Percentiles rank a stretch among this genome's conserved stretches.
Conservation (phyloP, 2,329 filamentous ascomycete genomes). For the Penicillium polonicum region DNA sequence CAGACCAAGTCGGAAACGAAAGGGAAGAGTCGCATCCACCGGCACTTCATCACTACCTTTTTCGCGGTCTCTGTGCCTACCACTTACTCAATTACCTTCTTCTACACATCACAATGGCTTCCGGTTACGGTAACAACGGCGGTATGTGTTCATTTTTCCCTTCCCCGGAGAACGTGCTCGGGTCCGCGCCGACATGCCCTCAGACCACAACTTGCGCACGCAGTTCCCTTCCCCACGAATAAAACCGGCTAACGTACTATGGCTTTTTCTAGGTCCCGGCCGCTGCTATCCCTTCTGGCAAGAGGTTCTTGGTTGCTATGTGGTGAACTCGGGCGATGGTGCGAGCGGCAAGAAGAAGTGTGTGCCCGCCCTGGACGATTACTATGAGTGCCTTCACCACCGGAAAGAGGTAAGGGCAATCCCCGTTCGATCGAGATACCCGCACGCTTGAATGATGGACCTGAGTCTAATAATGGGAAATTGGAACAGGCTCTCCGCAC, state of each 20-base stretch:
- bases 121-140: constrained; percentile 55
- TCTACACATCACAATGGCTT: constrained; percentile 45
- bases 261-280: constrained; percentile 54
- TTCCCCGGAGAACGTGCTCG: constrained; percentile 1
- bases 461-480: constrained; percentile 6
- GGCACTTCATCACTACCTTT: constrained; percentile 26
- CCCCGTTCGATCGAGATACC: background rate
- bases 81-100: constrained; percentile 22
- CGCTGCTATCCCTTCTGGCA: constrained; percentile 99
- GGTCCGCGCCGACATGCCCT: constrained; percentile 12
- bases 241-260: constrained; percentile 24
- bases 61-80: constrained; percentile 24
- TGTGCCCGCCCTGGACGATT: constrained; percentile 81
- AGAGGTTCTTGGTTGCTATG: constrained; percentile 97
- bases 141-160: constrained; percentile 39
- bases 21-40: constrained; percentile 35
- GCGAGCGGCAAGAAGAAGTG: constrained; percentile 88
- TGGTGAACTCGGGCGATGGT: constrained; percentile 81
- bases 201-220: constrained; percentile 20
- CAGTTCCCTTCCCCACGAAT: constrained; percentile 19
- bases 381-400: constrained; percentile 98
- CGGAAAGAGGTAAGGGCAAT: constrained; percentile 80
- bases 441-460: background rate
- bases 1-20: constrained; percentile 33
- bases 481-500: constrained; percentile 69